Evolutionary conservation across 1,284 basidiomycete species (phyloP), one percentile per base, ranked within the genome.

Genomic region (Wallemia hederae): DNA sequence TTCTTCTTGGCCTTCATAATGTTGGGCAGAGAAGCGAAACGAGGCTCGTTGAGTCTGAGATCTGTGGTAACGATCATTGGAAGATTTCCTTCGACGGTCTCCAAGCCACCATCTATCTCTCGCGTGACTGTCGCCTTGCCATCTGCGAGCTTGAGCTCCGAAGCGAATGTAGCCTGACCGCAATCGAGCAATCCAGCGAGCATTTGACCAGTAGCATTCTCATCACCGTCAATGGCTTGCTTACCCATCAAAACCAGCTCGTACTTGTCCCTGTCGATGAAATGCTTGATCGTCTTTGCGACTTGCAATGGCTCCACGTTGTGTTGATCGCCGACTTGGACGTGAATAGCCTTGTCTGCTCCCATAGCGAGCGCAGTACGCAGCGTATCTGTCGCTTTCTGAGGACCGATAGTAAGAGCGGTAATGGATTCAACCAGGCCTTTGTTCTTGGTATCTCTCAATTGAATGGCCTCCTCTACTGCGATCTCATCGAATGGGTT

Each of bases 1-100:
- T 99, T 99, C 79, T 97, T 99, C 78, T 97, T 98, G 25, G 92
- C 92, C 74, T 92, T 92, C 87, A 92, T 94, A 71, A 92, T 92
- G 69, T 89, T 92, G 19, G 89, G 90, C 63, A 94, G 72, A 26
- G 89, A 89, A 0, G 90, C 89, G 69, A 92, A 96, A 66, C 90
- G 82, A 14, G 90, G 90, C 70, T 92, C 89, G 85, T 70, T 61
- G 70, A 70, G 85, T 83, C 91, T 78, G 59, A 98, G 71, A 73
- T 98, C 92, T 28, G 92, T 97, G 0, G 92, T 97, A 56, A 99
- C 74, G 55, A 98, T 77, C 59, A 89, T 74, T 27, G 94, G 92
- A 64, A 98, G 73, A 66, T 76, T 76, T 68, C 84, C 83, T 69
- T 78, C 78, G 26, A 99, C 72, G 67, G 86, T 83, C 70, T 94